Conservation (phyloP, 805 yeast genomes). For the Priceomyces melissophilus region DNA sequence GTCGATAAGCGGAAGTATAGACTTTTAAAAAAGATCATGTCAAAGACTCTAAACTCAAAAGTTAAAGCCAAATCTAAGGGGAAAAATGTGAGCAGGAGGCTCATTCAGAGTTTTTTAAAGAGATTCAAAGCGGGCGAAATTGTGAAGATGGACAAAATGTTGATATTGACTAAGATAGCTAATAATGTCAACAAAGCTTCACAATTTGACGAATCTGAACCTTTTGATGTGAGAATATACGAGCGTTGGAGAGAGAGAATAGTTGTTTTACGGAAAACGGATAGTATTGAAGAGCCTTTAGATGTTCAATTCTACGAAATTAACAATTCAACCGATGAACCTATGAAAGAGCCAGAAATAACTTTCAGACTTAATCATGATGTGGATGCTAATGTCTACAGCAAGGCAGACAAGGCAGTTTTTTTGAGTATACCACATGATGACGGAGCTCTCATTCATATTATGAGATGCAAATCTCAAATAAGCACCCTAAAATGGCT, state of each 20-base stretch:
- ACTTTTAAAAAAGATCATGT: constrained; percentile 17
- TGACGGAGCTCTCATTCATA: constrained; percentile 36
- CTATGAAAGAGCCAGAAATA: constrained; percentile 19
- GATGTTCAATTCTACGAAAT: constrained; percentile 60
- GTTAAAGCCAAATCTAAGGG: constrained; percentile 16
- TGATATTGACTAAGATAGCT: constrained; percentile 56
- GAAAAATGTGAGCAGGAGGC: constrained; percentile 15
- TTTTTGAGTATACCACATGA: constrained; percentile 39
- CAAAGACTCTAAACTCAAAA: constrained; percentile 22
- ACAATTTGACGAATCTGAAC: constrained; percentile 46
- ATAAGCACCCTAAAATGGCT: constrained; percentile 62
- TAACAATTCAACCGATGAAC: constrained; percentile 23
- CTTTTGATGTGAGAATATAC: constrained; percentile 50
- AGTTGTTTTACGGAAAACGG: constrained; percentile 68
- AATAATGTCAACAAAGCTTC: constrained; percentile 15
- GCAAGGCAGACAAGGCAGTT: constrained; percentile 67
- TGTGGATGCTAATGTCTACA: constrained; percentile 51
- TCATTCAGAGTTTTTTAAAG: constrained; percentile 22
- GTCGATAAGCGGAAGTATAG: constrained; percentile 11
- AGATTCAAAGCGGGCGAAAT: constrained; percentile 55
- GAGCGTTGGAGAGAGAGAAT: constrained; percentile 81
- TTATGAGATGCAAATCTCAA: constrained; percentile 53
- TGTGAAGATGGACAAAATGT: constrained; percentile 62
- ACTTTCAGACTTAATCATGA: constrained; percentile 15
- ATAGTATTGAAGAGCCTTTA: constrained; percentile 48